Base-by-base conservation (phyloP, 805 yeast genomes). In the Metschnikowia shivogae region DNA sequence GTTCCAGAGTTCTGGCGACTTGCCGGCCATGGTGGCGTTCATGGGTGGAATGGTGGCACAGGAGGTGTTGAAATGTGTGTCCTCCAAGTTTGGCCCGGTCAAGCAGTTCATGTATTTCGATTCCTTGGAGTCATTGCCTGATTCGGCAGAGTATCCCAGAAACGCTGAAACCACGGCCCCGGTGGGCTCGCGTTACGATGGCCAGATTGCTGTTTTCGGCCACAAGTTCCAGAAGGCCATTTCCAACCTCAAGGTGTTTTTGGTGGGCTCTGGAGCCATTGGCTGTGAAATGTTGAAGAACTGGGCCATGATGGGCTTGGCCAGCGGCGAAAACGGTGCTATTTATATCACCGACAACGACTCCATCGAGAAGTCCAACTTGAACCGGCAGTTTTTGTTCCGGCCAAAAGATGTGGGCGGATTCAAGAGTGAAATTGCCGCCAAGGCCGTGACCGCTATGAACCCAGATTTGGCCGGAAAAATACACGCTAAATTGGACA, bases 231-330 rank as follows among this genome's bases (percentile, higher is more conserved):
- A 89, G 61, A 80, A 84, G 58, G 71, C 70, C 36, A 69, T 93
- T 46, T 80, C 87, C 32, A 88, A 90, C 64, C 70, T 86, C 51
- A 84, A 81, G 59, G 89, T 90, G 3, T 92, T 93, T 65, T 73
- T 93, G 54, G 99, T 93, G 34, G 99, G 99, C 36, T 77, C 97
- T 1, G 99, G 99, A 63, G 99, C 99, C 14, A 93, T 93, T 72
- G 99, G 99, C 33, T 93, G 99, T 72, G 99, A 93, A 70, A 92
- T 93, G 90, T 75, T 93, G 59, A 93, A 93, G 69, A 90, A 89
- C 62, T 93, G 98, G 98, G 97, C 99, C 5, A 77, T 93, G 78
- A 77, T 90, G 80, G 99, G 99, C 36, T 71, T 93, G 43, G 98
- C 96, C 30, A 77, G 95, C 20, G 98, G 98, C 34, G 88, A 90